Evolutionary conservation across 2,329 filamentous ascomycete species (phyloP).

Genomic region (Pseudopithomyces chartarum): DNA sequence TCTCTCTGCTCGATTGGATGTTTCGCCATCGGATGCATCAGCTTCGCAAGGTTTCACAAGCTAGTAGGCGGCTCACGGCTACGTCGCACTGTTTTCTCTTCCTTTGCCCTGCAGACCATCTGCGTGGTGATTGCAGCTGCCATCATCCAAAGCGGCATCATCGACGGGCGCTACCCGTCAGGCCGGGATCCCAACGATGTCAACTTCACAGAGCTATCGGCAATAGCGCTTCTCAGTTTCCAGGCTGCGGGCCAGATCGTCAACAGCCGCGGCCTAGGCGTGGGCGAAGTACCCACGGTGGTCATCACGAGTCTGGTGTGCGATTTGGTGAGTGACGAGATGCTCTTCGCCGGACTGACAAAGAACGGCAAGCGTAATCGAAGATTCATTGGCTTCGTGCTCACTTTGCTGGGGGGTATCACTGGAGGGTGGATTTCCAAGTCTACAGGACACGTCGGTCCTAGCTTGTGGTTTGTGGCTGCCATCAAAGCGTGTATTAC

Average conservation of each 20-base stretch:
- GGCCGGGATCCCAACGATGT: neutral
- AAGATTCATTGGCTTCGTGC: slow-evolving; percentile 51
- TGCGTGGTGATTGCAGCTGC: slow-evolving; percentile 60
- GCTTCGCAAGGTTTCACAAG: slow-evolving; percentile 54
- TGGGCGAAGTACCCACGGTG: slow-evolving; percentile 60
- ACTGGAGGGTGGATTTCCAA: slow-evolving; percentile 38
- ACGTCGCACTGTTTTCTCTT: slow-evolving; percentile 51
- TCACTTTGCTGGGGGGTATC: slow-evolving; percentile 56
- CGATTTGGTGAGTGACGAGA: slow-evolving; percentile 58
- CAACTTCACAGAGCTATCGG: slow-evolving; percentile 45
- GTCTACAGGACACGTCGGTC: slow-evolving; percentile 1
- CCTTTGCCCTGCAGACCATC: slow-evolving; percentile 59
- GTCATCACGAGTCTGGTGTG: slow-evolving; percentile 62
- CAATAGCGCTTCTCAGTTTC: slow-evolving; percentile 54
- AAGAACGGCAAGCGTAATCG: slow-evolving; percentile 58
- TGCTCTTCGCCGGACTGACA: slow-evolving; percentile 50
- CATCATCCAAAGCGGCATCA: slow-evolving; percentile 33
- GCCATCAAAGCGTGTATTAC: slow-evolving; percentile 3
- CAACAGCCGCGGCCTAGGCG: slow-evolving; percentile 55
- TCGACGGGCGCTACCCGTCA: slow-evolving; percentile 2
- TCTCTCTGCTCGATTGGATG: slow-evolving; percentile 9
- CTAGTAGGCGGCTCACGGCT: slow-evolving; percentile 56
- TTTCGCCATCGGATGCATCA: slow-evolving; percentile 7
- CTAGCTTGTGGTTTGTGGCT: slow-evolving; percentile 5
- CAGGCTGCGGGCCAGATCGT: slow-evolving; percentile 61